A percentile compares a stretch with the other conserved stretches of the same genome.
These are phyloP conservation scores for Nothopassalora personata DNA, from an alignment of 2,329 filamentous ascomycete genomes.

Conservation along the genomic window DNA sequence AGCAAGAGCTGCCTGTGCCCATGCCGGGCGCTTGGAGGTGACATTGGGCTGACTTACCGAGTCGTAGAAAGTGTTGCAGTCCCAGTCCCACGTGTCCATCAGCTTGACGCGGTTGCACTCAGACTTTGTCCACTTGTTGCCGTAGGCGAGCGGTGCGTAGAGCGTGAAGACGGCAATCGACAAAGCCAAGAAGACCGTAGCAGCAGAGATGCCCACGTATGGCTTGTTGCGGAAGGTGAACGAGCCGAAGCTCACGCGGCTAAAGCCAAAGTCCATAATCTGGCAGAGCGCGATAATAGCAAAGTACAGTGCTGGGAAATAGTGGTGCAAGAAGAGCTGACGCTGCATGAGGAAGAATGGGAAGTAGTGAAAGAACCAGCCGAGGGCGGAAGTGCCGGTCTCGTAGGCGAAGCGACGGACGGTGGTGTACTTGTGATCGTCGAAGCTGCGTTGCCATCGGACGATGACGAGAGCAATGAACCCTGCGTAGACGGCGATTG, in stretches of 20 bases:
- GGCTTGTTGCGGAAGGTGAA: conserved; percentile 59
- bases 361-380: conserved; percentile 98
- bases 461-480: conserved; percentile 87
- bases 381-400: conserved; percentile 80
- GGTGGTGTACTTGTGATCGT: conserved; percentile 72
- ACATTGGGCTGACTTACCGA: conserved; percentile 60
- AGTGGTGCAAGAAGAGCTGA: conserved; percentile 97
- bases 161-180: conserved; percentile 72
- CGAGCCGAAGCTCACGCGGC: conserved; percentile 55
- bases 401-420: conserved; percentile 99
- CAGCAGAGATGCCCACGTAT: conserved; percentile 66
- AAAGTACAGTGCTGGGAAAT: conserved; percentile 95
- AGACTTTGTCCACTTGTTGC: conserved; percentile 85
- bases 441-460: conserved; percentile 89
- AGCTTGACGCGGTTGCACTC: conserved; percentile 86
- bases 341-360: conserved; percentile 98
- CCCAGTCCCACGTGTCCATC: conserved; percentile 89
- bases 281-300: conserved; percentile 85
- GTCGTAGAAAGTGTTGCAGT: conserved; percentile 88
- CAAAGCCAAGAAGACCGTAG: conserved; percentile 67
- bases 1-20: neutral
- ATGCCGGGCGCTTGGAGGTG: neutral
- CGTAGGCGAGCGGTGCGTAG: conserved; percentile 87
- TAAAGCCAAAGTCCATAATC: conserved; percentile 77
- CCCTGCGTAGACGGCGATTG: conserved; percentile 67